These are phyloP conservation scores for Globisporangium irregulare DNA, from an alignment of 352 stramenopile genomes.

Conservation along the genomic window DNA sequence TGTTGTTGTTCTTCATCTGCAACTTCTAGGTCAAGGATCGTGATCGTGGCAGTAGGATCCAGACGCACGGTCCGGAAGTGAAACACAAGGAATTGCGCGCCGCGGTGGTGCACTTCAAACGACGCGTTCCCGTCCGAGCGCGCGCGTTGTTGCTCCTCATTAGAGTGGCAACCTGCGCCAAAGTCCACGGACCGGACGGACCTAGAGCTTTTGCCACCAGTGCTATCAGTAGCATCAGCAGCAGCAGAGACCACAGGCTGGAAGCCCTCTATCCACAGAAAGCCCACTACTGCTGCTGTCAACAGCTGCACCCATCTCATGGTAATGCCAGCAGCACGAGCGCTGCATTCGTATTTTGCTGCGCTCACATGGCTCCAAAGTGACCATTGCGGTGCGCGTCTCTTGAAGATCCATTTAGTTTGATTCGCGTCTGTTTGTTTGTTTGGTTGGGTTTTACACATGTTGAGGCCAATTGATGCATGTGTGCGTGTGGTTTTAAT, in stretches of 20 bases:
- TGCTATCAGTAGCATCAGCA: neutral
- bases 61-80: conserved; percentile 28
- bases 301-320: neutral
- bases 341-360: neutral
- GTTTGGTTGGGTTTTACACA: neutral
- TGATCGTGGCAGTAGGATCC: conserved; percentile 19
- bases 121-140: neutral
- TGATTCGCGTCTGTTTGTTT: neutral
- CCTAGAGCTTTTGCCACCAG: neutral
- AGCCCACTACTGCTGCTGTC: neutral
- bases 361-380: neutral
- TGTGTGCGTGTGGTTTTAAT: neutral
- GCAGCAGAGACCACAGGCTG: neutral
- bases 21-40: conserved; percentile 19
- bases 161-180: neutral
- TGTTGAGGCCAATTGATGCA: neutral
- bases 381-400: neutral
- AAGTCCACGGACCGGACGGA: neutral
- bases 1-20: neutral
- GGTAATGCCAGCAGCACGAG: neutral
- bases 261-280: neutral
- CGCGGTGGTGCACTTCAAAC: conserved; percentile 20
- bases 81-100: conserved; percentile 37
- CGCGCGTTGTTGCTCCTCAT: neutral
- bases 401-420: neutral